Evolutionary conservation across 2,329 filamentous ascomycete genomes (phyloP).

Genomic region (Orbilia blumenaviensis): DNA sequence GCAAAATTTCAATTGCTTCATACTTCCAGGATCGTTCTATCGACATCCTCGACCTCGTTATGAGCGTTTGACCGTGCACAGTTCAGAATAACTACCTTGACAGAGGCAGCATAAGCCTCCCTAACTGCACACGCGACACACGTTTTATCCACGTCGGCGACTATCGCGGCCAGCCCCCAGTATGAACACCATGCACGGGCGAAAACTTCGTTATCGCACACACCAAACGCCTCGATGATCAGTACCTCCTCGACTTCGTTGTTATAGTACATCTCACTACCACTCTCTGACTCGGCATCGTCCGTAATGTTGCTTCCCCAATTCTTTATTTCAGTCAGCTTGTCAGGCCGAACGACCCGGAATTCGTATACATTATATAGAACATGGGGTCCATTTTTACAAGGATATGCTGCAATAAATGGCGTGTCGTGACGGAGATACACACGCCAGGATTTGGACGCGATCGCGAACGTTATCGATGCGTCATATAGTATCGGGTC

Average conservation of each 20-base stretch:
- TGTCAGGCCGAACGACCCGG: conserved; percentile 69
- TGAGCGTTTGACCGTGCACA: conserved; percentile 59
- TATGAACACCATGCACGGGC: conserved; percentile 80
- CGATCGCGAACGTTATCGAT: conserved; percentile 71
- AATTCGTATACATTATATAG: conserved; percentile 77
- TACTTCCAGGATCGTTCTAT: conserved; percentile 64
- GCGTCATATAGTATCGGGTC: conserved; percentile 66
- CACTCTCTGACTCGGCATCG: conserved; percentile 52
- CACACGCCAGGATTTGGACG: conserved; percentile 69
- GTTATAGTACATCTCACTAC: conserved; percentile 59
- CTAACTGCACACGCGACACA: conserved; percentile 78
- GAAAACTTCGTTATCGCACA: conserved; percentile 78
- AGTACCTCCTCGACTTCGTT: conserved; percentile 73
- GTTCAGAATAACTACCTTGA: conserved; percentile 75
- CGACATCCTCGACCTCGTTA: conserved; percentile 64
- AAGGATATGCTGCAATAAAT: conserved; percentile 74
- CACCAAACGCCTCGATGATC: conserved; percentile 76
- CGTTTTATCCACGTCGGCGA: conserved; percentile 74
- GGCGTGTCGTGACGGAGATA: conserved; percentile 71
- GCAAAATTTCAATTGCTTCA: neutral
- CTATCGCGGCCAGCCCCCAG: conserved; percentile 75
- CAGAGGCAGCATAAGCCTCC: conserved; percentile 77
- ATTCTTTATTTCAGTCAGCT: conserved; percentile 72
- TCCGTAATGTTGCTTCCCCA: conserved; percentile 66
- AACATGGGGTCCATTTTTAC: conserved; percentile 71